Percentiles rank a stretch among this genome's conserved stretches.
phyloP scores from a whole-genome alignment of 169 alveolate genomes.

The Plasmodium falciparum region DNA sequence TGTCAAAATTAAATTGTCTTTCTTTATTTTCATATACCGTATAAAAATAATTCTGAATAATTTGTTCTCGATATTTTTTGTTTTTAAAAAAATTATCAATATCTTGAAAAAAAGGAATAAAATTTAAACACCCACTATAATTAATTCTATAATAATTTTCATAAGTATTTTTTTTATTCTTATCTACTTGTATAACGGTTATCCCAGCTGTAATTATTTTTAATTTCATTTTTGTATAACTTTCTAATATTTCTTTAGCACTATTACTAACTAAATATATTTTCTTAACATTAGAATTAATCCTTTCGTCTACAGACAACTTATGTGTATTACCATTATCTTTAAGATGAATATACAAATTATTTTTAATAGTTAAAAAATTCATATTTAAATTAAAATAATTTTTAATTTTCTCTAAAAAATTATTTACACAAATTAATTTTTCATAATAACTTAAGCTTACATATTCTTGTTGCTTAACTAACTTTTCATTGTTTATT shows the following conservation, averaged over 20 bases:
- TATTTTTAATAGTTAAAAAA: constrained; percentile 58
- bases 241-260: constrained; percentile 46
- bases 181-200: constrained; percentile 74
- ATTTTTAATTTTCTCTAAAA: constrained; percentile 51
- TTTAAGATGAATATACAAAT: constrained; percentile 70
- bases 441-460: constrained; percentile 56
- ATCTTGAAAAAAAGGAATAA: constrained; percentile 62
- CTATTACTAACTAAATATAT: constrained; percentile 66
- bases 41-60: constrained; percentile 51
- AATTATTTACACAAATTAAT: constrained; percentile 19
- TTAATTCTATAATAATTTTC: constrained; percentile 72
- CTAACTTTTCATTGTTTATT: constrained; percentile 24
- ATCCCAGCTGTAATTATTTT: constrained; percentile 75
- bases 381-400: constrained; percentile 70
- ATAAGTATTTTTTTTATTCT: constrained; percentile 61
- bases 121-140: constrained; percentile 76
- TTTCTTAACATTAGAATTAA: constrained; percentile 52
- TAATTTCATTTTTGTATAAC: constrained; percentile 74
- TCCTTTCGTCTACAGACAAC: constrained; percentile 41
- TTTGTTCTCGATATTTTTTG: constrained; percentile 28
- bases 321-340: constrained; percentile 39
- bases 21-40: constrained; percentile 69
- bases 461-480: constrained; percentile 70
- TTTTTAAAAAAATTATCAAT: constrained; percentile 53
- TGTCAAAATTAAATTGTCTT: constrained; percentile 58